Conservation (phyloP, 108 stramenopile genomes). For the Bacterosira constricta region DNA sequence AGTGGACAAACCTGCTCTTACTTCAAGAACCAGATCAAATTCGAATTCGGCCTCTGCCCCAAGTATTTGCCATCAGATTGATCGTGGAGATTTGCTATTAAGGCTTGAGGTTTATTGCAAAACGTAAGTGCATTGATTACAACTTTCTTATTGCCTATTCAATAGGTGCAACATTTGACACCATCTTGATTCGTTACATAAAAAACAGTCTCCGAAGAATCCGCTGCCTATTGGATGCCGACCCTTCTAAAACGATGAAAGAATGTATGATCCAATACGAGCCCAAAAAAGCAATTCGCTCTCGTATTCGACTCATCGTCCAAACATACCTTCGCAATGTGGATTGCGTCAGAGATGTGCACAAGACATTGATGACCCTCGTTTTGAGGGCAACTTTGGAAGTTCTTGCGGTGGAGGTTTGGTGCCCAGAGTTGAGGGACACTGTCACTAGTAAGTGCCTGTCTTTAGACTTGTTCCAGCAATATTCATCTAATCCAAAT, state of each 20-base stretch:
- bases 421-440: slow-evolving; percentile 58
- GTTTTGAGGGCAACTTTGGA: slow-evolving; percentile 71
- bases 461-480: too few relatives aligned
- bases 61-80: slow-evolving; percentile 58
- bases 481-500: too few relatives aligned
- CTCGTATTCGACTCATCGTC: slow-evolving; percentile 63
- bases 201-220: slow-evolving; percentile 35
- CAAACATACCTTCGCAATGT: slow-evolving; percentile 38
- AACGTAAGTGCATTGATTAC: slow-evolving; percentile 37
- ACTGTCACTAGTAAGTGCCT: slow-evolving; percentile 56
- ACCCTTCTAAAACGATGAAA: slow-evolving; percentile 36
- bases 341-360: slow-evolving; percentile 53
- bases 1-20: background rate
- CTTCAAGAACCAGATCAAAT: slow-evolving; percentile 1
- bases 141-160: background rate
- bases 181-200: background rate
- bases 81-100: slow-evolving; percentile 56
- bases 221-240: slow-evolving; percentile 33
- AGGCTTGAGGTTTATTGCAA: slow-evolving; percentile 80
- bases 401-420: slow-evolving; percentile 75
- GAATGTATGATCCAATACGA: slow-evolving; percentile 84
- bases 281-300: slow-evolving; percentile 60
- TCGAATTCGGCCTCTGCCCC: slow-evolving; percentile 10
- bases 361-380: slow-evolving; percentile 61
- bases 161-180: background rate